These are phyloP conservation scores for Thielaviopsis populi DNA, from an alignment of 2,329 filamentous ascomycete genomes.

Conservation along the genomic window DNA sequence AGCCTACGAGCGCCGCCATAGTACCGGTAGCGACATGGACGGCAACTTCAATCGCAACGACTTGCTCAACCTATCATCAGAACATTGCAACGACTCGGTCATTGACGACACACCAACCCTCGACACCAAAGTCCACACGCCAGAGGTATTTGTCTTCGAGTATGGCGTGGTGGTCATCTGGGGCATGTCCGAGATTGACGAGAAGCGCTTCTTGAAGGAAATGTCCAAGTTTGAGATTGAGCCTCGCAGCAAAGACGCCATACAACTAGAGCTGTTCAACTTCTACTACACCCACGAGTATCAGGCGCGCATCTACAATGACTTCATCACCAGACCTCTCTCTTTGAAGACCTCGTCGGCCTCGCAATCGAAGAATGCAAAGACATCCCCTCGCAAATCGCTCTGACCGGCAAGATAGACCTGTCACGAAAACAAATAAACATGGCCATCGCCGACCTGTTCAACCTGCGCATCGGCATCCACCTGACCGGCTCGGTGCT, in stretches of 20 bases:
- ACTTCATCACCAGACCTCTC: slow-evolving; percentile 90
- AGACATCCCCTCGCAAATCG: slow-evolving; percentile 84
- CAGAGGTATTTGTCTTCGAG: slow-evolving; percentile 90
- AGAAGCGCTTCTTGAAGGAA: slow-evolving; percentile 82
- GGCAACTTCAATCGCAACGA: slow-evolving; percentile 13
- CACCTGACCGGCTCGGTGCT: slow-evolving; percentile 94
- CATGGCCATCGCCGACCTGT: slow-evolving; percentile 98
- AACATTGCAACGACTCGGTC: slow-evolving; percentile 18
- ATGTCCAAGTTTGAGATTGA: slow-evolving; percentile 88
- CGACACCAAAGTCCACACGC: slow-evolving; percentile 76
- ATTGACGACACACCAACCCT: slow-evolving; percentile 50
- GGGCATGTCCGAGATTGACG: slow-evolving; percentile 87
- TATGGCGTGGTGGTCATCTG: slow-evolving; percentile 97
- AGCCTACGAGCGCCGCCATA: slow-evolving; percentile 53
- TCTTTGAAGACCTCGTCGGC: slow-evolving; percentile 90
- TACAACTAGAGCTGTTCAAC: slow-evolving; percentile 96
- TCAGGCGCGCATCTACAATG: slow-evolving; percentile 97
- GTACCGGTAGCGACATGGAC: slow-evolving; percentile 48
- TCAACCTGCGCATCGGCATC: slow-evolving; percentile 94
- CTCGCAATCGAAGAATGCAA: slow-evolving; percentile 89
- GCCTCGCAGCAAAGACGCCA: slow-evolving; percentile 73
- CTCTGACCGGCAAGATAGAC: slow-evolving; percentile 79
- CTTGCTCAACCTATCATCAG: slow-evolving; percentile 9
- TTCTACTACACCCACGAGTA: slow-evolving; percentile 99
- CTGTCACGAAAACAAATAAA: slow-evolving; percentile 85